Evolutionary conservation across 202 grass and related monocot species (phyloP).

Genomic region (Setaria italica): DNA sequence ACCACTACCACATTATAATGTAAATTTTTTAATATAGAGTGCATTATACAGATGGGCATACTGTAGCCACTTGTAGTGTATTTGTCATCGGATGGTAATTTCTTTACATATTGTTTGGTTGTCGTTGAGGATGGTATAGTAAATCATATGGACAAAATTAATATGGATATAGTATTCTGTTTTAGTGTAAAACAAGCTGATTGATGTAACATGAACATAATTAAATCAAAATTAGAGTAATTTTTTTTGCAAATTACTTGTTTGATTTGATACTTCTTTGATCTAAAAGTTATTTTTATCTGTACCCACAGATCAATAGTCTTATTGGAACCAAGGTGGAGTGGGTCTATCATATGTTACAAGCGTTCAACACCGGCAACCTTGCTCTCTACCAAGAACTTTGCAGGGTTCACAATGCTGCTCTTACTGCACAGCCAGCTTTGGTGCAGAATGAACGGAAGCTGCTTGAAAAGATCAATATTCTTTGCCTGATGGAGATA

Average conservation of each 20-base stretch:
- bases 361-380: slow-evolving; percentile 92
- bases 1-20: neutral
- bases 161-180: neutral
- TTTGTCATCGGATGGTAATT: neutral
- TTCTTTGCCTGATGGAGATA: slow-evolving; percentile 98
- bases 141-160: slow-evolving; percentile 4
- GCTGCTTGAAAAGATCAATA: slow-evolving; percentile 97
- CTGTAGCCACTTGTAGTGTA: neutral
- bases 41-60: neutral
- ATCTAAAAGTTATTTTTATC: slow-evolving; percentile 36
- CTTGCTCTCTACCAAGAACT: slow-evolving; percentile 90
- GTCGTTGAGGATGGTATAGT: neutral
- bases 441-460: slow-evolving; percentile 85
- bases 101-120: slow-evolving; percentile 1
- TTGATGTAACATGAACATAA: neutral
- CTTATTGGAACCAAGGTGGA: slow-evolving; percentile 90
- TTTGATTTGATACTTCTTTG: slow-evolving; percentile 27
- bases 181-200: neutral
- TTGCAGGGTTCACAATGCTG: slow-evolving; percentile 85
- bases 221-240: neutral
- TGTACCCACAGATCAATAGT: slow-evolving; percentile 84
- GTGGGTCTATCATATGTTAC: slow-evolving; percentile 96
- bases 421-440: slow-evolving; percentile 90
- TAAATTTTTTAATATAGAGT: neutral
- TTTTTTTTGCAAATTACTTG: neutral